Evolutionary conservation across 2,329 filamentous ascomycete species (phyloP).

Genomic region (Ophiostoma sp.): DNA sequence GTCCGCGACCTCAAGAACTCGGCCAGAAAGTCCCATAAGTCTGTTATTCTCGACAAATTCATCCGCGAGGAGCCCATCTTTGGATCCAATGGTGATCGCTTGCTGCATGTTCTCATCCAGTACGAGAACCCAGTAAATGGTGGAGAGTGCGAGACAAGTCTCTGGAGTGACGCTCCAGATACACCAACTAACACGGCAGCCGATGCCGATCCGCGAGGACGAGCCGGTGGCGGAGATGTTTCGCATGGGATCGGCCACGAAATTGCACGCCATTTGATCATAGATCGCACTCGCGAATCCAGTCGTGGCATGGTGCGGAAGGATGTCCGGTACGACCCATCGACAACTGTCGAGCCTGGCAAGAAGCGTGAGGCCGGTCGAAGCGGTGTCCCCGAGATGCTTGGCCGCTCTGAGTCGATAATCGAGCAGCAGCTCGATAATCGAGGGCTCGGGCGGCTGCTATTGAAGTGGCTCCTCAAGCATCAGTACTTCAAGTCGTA

Average conservation of each 20-base stretch:
- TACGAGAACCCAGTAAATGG: neutral
- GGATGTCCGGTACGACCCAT: neutral
- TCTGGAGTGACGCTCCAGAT: neutral
- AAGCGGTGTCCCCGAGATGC: neutral
- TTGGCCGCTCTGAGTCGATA: neutral
- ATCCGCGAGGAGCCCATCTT: neutral
- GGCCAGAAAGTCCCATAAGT: neutral
- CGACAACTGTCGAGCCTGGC: neutral
- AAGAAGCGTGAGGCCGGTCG: neutral
- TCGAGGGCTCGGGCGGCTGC: neutral
- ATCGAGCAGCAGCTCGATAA: neutral
- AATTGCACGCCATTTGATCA: neutral
- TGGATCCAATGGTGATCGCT: neutral
- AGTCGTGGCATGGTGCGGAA: neutral
- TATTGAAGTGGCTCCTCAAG: neutral
- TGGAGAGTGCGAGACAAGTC: neutral
- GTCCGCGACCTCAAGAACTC: neutral
- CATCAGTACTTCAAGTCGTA: neutral
- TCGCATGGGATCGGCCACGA: neutral
- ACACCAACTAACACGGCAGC: neutral
- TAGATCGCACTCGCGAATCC: neutral
- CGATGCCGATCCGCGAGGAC: neutral
- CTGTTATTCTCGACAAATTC: neutral
- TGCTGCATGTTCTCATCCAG: slow-evolving; percentile 7
- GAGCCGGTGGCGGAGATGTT: neutral